Conservation (phyloP, 2,329 filamentous ascomycete species). For the Rasamsonia emersonii region DNA sequence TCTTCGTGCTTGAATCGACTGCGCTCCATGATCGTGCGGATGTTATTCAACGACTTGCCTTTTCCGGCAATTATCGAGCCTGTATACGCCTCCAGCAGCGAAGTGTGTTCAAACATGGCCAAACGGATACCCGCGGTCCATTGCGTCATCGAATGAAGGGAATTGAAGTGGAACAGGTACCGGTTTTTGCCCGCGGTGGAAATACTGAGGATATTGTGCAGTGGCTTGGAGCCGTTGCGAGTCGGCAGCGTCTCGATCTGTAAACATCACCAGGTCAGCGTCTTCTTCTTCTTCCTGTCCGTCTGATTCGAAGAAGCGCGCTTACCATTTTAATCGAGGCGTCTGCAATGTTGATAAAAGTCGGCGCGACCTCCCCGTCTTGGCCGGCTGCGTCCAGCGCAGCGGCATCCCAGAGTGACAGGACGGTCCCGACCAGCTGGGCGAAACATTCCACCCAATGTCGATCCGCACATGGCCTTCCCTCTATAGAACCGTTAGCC, state of each 20-base stretch:
- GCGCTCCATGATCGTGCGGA: conserved; percentile 78
- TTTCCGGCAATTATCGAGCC: conserved; percentile 93
- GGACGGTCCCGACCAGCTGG: conserved; percentile 86
- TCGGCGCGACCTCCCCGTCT: conserved; percentile 75
- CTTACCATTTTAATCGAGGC: conserved; percentile 95
- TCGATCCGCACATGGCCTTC: conserved; percentile 73
- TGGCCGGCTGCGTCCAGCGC: conserved; percentile 82
- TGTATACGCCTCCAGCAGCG: conserved; percentile 91
- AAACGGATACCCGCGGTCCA: conserved; percentile 94
- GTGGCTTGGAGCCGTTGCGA: conserved; percentile 66
- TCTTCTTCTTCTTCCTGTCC: no score
- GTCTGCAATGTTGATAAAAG: conserved; percentile 94
- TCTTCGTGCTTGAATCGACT: conserved; percentile 70
- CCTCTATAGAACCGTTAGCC: conserved; percentile 52
- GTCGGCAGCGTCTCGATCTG: conserved; percentile 87
- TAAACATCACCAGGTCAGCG: no score
- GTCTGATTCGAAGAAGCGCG: conserved; percentile 6
- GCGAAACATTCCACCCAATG: conserved; percentile 97
- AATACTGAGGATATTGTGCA: conserved; percentile 92
- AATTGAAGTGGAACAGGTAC: conserved; percentile 94
- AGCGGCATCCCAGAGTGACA: conserved; percentile 91
- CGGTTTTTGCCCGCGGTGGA: conserved; percentile 94
- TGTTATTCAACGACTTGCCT: conserved; percentile 81
- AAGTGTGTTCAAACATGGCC: conserved; percentile 87
- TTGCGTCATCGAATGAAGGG: conserved; percentile 81